Evolutionary conservation across 1,284 basidiomycete species (phyloP), one percentile per base, ranked within the genome.

Genomic region (Marasmius fiardii): DNA sequence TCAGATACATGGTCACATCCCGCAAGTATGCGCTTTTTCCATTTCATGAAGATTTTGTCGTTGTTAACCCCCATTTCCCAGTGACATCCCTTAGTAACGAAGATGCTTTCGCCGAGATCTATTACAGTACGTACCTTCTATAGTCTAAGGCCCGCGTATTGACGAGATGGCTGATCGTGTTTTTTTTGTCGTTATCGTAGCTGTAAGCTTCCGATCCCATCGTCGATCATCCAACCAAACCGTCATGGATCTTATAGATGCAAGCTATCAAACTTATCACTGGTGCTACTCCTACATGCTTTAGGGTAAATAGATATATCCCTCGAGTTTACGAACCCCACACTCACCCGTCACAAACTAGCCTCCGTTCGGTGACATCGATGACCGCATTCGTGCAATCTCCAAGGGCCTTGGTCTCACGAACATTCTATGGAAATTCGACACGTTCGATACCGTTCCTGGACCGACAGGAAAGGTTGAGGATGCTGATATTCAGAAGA

Each of bases 41-140:
- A 21, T 51, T 3, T 1, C 5, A n/a, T 10, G 6, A 0, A 21
- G 1, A 1, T 20, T 20, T 6, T 20, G 12, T 23, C 12, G 41
- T 26, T 47, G 23, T 39, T 52, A 47, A 20, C 43, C 12, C 16
- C 6, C 10, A 31, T 10, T 31, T 31, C 28, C 5, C 52, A 82
- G 80, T 89, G 71, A 93, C 92, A 11, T 78, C 85, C 10, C 76
- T 92, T 47, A 73, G 80, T 43, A 93, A 87, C 67, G 75, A 84
- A 63, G 72, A 90, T 63, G 88, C 87, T 24, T 89, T 93, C 50
- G 90, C 90, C 12, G 90, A 93, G 67, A 77, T 94, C 33, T 90
- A 85, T 54, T 93, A 92, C 74, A 86, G 79, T 80, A 58, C 44
- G 79, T 68, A 3, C 18, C 8, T 20, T 6, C 20, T 43, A 31